phyloP scores from a whole-genome alignment of 352 stramenopile species.

The Phytopythium oedochilum region DNA sequence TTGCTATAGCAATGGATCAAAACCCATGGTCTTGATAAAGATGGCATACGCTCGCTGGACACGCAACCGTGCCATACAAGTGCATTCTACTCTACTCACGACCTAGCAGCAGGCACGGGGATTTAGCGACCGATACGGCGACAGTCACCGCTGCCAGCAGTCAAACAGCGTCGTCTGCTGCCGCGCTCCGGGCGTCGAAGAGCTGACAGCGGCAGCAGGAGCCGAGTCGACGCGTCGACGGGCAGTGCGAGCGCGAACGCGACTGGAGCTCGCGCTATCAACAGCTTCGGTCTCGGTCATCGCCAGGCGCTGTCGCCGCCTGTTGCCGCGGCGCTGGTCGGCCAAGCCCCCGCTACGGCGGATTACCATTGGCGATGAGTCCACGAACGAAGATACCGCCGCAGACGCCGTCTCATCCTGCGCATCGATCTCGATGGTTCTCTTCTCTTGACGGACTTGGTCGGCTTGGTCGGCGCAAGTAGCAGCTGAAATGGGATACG shows the following conservation, averaged over 20 bases:
- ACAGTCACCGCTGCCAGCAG: conserved; percentile 22
- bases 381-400: conserved; percentile 2
- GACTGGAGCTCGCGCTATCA: neutral
- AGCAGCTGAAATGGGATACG: conserved; percentile 16
- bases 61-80: no score
- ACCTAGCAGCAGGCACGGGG: no score
- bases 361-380: conserved; percentile 19
- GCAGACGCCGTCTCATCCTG: neutral
- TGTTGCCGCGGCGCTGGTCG: neutral
- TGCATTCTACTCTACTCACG: no score
- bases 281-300: neutral
- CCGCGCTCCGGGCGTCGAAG: neutral
- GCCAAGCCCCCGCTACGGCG: conserved; percentile 12
- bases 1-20: no score
- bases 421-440: neutral
- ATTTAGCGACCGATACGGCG: neutral
- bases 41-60: no score
- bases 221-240: neutral
- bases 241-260: neutral
- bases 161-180: conserved; percentile 32
- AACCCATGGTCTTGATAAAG: no score
- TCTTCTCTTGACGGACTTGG: neutral
- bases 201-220: neutral
- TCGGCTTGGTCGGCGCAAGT: conserved; percentile 6
- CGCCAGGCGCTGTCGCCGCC: conserved; percentile 14